Evolutionary conservation across 2,329 filamentous ascomycete species (phyloP), one percentile per base, ranked within the genome.

Genomic region (Aureobasidium sp.): DNA sequence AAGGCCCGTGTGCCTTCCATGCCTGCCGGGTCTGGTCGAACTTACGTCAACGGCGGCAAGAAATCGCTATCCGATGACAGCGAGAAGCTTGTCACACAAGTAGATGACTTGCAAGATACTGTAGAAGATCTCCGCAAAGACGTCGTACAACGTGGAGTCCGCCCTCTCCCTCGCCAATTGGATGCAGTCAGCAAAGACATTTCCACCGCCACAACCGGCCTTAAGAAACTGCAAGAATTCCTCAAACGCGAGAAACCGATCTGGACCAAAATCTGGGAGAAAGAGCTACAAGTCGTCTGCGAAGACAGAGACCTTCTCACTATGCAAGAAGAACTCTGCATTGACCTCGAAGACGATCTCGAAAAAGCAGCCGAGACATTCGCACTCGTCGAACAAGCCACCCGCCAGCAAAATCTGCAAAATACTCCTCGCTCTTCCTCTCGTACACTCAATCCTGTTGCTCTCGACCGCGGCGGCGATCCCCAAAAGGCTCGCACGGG

Each of bases 231-330:
- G 79, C 88, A 95, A 66, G 90, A 95, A 14, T 95, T 87, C 74
- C 80, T 98, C 72, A 85, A 84, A 62, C 81, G 82, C 41, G 93
- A 98, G 78, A 95, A 95, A 70, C 93, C 93, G 0, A 77, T 96
- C 55, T 98, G 93, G 91, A 96, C 90, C 52, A 96, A 96, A 80
- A 95, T 97, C 59, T 98, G 93, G 93, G 91, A 97, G 79, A 90
- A 94, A 71, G 90, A 97, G 69, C 76, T 98, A 40, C 89, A 97
- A 69, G 85, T 91, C 49, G 91, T 98, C 2, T 97, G 93, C 71
- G 90, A 95, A 67, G 93, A 96, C 64, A 84, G 90, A 60, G 91
- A 97, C 65, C 84, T 96, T 69, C 80, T 98, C 61, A 93, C 90
- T 45, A 86, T 97, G 77, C 91, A 95, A 75, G 93, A 98, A 73